These are phyloP conservation scores for Nothophytophthora sp. DNA, from an alignment of 352 stramenopile species.

Conservation along the genomic window DNA sequence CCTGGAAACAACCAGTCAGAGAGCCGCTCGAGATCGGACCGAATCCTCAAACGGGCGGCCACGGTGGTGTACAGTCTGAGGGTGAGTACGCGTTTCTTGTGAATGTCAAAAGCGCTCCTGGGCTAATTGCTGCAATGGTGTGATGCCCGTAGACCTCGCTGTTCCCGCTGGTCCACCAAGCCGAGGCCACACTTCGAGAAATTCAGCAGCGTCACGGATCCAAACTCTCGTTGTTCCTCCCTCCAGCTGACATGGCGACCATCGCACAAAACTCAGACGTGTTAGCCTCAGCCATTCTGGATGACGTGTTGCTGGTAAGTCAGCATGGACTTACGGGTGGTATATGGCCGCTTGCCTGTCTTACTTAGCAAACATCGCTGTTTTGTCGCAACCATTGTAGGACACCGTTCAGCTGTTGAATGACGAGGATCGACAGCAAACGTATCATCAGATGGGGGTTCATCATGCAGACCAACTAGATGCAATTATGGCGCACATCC, in stretches of 20 bases:
- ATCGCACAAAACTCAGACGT: slow-evolving; percentile 54
- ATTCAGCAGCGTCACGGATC: slow-evolving; percentile 36
- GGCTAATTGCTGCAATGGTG: neutral
- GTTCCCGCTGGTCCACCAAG: slow-evolving; percentile 58
- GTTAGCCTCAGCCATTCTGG: slow-evolving; percentile 55
- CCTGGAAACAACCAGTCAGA: slow-evolving; percentile 29
- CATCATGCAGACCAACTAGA: slow-evolving; percentile 42
- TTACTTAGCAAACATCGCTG: slow-evolving; percentile 2
- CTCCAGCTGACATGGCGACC: slow-evolving; percentile 30
- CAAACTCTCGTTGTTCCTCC: slow-evolving; percentile 47
- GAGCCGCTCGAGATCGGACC: slow-evolving; percentile 19
- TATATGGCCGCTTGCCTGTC: neutral
- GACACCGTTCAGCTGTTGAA: slow-evolving; percentile 65
- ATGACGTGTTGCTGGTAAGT: slow-evolving; percentile 63
- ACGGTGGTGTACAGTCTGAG: slow-evolving; percentile 56
- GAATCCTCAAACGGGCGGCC: slow-evolving; percentile 39
- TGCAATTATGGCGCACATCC: slow-evolving; percentile 47
- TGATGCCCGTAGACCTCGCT: slow-evolving; percentile 33
- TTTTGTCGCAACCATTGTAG: slow-evolving; percentile 22
- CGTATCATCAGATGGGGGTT: slow-evolving; percentile 19
- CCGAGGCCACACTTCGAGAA: slow-evolving; percentile 40
- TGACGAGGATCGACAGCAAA: slow-evolving; percentile 42
- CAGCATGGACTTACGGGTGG: neutral
- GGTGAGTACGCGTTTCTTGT: slow-evolving; percentile 9
- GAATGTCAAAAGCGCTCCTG: neutral